Conservation (phyloP, 2,329 filamentous ascomycete genomes). For the Cercospora sesami region DNA sequence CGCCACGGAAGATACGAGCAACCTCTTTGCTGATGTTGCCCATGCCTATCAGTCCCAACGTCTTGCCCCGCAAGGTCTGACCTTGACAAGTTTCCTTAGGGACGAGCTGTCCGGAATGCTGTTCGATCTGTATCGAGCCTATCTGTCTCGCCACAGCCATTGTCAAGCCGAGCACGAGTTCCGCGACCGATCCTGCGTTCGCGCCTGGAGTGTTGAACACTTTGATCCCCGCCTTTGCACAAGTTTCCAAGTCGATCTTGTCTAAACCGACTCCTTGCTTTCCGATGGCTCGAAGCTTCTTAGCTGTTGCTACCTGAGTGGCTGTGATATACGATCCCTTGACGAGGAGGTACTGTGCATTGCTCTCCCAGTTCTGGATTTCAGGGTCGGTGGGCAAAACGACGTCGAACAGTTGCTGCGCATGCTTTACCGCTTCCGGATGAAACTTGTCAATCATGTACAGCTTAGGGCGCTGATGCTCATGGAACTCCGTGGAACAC, state of each 20-base stretch:
- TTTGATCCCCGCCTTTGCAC: conserved; percentile 43
- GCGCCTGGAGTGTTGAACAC: conserved; percentile 53
- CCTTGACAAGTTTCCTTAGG: conserved; percentile 48
- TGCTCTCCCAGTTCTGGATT: conserved; percentile 44
- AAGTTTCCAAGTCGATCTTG: conserved; percentile 48
- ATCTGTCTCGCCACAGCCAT: conserved; percentile 36
- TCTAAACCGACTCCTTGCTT: conserved; percentile 54
- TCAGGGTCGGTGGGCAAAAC: conserved; percentile 41
- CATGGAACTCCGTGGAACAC: neutral
- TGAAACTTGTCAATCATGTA: conserved; percentile 35
- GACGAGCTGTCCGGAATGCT: conserved; percentile 32
- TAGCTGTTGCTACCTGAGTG: conserved; percentile 30
- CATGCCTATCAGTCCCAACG: conserved; percentile 43
- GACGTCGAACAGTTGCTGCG: conserved; percentile 44
- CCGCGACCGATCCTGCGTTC: conserved; percentile 41
- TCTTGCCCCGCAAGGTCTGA: conserved; percentile 38
- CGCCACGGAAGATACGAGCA: conserved; percentile 38
- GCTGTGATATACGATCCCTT: conserved; percentile 37
- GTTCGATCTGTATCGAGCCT: conserved; percentile 34
- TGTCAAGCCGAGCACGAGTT: conserved; percentile 38
- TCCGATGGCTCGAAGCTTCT: conserved; percentile 45
- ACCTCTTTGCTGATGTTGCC: conserved; percentile 41
- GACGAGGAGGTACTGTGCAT: conserved; percentile 46
- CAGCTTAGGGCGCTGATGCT: conserved; percentile 18
- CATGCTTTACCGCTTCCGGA: conserved; percentile 33